Evolutionary conservation across 371 early-diverging fungal genomes (phyloP).

Genomic region (Mucor ambiguus): DNA sequence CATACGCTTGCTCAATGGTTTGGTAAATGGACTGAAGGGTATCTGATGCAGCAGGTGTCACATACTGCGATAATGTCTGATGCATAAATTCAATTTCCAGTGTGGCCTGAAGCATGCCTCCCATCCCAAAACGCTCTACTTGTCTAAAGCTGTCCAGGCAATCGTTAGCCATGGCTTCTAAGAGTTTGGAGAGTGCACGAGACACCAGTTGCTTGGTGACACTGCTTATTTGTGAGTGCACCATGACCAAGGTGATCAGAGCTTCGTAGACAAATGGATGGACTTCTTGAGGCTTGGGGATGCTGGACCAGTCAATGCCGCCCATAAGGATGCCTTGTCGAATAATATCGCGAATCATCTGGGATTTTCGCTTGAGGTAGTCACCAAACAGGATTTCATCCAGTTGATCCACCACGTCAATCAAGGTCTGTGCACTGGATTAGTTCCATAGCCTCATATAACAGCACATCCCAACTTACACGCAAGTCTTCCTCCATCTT

Average conservation of each 20-base stretch:
- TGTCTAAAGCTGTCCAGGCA: constrained; percentile 76
- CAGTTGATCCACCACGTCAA: constrained; percentile 67
- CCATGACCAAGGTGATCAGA: constrained; percentile 84
- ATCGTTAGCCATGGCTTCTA: constrained; percentile 74
- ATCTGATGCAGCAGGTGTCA: constrained; percentile 61
- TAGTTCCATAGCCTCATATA: not conserved
- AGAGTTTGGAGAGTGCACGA: constrained; percentile 73
- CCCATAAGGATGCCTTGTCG: constrained; percentile 78
- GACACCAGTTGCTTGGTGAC: constrained; percentile 74
- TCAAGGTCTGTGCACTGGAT: constrained; percentile 43
- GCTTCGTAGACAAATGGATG: constrained; percentile 90
- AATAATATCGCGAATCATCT: constrained; percentile 69
- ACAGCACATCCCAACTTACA: constrained; percentile 34
- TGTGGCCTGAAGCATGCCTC: constrained; percentile 91
- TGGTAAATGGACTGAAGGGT: constrained; percentile 71
- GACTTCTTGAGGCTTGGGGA: constrained; percentile 77
- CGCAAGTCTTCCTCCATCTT: constrained; percentile 68
- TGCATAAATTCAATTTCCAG: constrained; percentile 87
- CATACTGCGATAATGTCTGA: constrained; percentile 74
- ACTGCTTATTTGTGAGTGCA: constrained; percentile 88
- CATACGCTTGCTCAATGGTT: constrained; percentile 67
- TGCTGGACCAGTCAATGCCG: constrained; percentile 86
- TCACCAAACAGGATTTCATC: constrained; percentile 83
- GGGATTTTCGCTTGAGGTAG: constrained; percentile 78
- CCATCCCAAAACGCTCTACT: constrained; percentile 84